Evolutionary conservation across 1,139 yeast species (phyloP), one percentile per base, ranked within the genome.

Genomic region (Suhomyces terraborum): DNA sequence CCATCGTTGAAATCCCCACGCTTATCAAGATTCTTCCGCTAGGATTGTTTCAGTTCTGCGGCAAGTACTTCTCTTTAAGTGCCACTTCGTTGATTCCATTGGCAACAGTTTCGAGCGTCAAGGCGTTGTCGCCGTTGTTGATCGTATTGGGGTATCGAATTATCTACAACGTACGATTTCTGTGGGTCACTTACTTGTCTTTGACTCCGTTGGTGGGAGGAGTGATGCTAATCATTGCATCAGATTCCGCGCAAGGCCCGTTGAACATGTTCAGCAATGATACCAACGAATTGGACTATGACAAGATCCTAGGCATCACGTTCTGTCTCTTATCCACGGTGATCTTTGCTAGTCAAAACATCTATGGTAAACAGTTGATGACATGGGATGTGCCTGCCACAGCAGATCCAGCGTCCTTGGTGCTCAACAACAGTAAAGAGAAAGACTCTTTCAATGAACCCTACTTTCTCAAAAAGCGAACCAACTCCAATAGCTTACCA

Each of bases 291-390:
- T 41, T 59, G 22, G 59, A 61, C 35, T 40, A 43, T 12, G 45
- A 43, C 13, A 65, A 65, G 36, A 27, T 65, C 13, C 56, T 59
- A 38, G 75, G 75, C 4, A 42, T 67, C 17, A 26, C 52, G 2
- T 66, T 53, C 41, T 65, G 73, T 42, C 43, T 64, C 8, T 36
- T 62, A 24, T 62, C 71, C 43, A 58, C 69, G 7, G 36, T 68
- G 4, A 59, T 67, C 8, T 68, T 69, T 57, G 73, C 73, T 2
- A 64, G 66, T 6, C 74, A 69, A 43, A 69, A 67, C 43, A 68
- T 69, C 8, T 69, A 69, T 46, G 73, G 73, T n/a, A 69, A 69
- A 43, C 67, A 63, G 45, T 52, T 69, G 32, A 60, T 69, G 36
- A 69, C 72, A 1, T 66, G 72, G 70, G 65, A 60, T 32, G 37